Percentiles rank a stretch among this genome's conserved stretches.
These are phyloP conservation scores for Stygiomarasmius scandens DNA, from an alignment of 1,284 basidiomycete species.

Conservation along the genomic window DNA sequence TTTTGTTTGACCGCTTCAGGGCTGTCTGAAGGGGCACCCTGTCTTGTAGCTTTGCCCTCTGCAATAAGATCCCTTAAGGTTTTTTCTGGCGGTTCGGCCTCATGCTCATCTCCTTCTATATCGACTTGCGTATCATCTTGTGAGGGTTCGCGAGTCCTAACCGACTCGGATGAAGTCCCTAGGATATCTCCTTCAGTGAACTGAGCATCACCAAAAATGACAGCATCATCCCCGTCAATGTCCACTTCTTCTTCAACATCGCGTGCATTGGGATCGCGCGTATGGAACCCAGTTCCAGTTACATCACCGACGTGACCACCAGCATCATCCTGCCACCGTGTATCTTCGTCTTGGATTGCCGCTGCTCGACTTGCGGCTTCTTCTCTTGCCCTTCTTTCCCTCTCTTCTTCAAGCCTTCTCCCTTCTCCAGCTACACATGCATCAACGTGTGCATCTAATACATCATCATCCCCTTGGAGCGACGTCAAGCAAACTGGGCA, in stretches of 20 bases:
- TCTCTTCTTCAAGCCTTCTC: slow-evolving; percentile 46
- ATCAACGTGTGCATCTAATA: slow-evolving; percentile 76
- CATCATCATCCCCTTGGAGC: slow-evolving; percentile 67
- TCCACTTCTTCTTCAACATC: slow-evolving; percentile 80
- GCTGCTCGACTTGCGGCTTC: slow-evolving; percentile 34
- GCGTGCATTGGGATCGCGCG: slow-evolving; percentile 52
- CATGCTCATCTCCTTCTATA: slow-evolving; percentile 33
- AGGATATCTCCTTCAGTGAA: slow-evolving; percentile 75
- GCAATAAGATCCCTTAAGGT: slow-evolving; percentile 55
- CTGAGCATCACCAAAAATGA: slow-evolving; percentile 65
- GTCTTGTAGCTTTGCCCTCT: slow-evolving; percentile 42
- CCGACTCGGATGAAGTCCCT: slow-evolving; percentile 1
- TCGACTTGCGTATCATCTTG: slow-evolving; percentile 7
- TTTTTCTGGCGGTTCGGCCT: slow-evolving; percentile 35
- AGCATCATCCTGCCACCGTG: slow-evolving; percentile 38
- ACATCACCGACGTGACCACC: slow-evolving; percentile 44
- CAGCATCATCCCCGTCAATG: slow-evolving; percentile 75
- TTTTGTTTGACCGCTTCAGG: slow-evolving; percentile 38
- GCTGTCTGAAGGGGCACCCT: slow-evolving; percentile 26
- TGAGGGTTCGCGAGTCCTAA: slow-evolving; percentile 14
- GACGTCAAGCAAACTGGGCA: slow-evolving; percentile 69
- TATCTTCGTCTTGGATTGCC: slow-evolving; percentile 35
- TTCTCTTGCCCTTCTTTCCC: slow-evolving; percentile 30
- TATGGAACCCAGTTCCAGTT: slow-evolving; percentile 65
- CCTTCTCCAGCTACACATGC: slow-evolving; percentile 66